These are phyloP conservation scores for Trametes elegans DNA, from an alignment of 768 basidiomycete genomes.

Conservation along the genomic window DNA sequence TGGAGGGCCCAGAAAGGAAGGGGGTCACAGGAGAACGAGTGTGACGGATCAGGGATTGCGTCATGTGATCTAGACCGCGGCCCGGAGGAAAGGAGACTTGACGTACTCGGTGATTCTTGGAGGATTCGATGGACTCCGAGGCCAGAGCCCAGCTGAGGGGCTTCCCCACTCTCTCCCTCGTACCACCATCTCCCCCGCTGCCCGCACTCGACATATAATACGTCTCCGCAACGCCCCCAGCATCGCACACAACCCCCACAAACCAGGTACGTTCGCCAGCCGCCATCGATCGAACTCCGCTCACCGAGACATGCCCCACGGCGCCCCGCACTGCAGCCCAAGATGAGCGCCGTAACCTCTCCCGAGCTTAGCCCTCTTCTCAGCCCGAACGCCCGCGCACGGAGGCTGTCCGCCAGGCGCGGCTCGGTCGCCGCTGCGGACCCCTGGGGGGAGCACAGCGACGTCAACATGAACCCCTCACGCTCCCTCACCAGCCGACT, in stretches of 20 bases:
- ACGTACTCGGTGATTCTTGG: slow-evolving; percentile 19
- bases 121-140: slow-evolving; percentile 10
- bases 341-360: slow-evolving; percentile 22
- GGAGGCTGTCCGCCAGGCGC: slow-evolving; percentile 52
- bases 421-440: slow-evolving; percentile 70
- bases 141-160: neutral
- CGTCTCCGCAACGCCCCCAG: neutral
- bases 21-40: slow-evolving; percentile 1
- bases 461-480: slow-evolving; percentile 50
- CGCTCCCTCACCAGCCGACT: slow-evolving; percentile 60
- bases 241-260: neutral
- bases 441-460: slow-evolving; percentile 58
- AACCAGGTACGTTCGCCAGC: neutral
- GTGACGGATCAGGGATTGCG: slow-evolving; percentile 13
- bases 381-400: slow-evolving; percentile 22
- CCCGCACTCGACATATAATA: neutral
- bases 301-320: slow-evolving; percentile 7
- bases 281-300: slow-evolving; percentile 9
- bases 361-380: slow-evolving; percentile 24
- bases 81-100: slow-evolving; percentile 20
- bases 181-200: slow-evolving; percentile 12
- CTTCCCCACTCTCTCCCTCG: slow-evolving; percentile 4
- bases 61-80: slow-evolving; percentile 16
- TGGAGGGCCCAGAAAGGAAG: slow-evolving; percentile 3
- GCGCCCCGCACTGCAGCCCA: slow-evolving; percentile 6